A percentile compares a stretch with the other conserved stretches of the same genome.
Conservation (phyloP, 495 filamentous ascomycete genomes). For the Daldinia concentrica region DNA sequence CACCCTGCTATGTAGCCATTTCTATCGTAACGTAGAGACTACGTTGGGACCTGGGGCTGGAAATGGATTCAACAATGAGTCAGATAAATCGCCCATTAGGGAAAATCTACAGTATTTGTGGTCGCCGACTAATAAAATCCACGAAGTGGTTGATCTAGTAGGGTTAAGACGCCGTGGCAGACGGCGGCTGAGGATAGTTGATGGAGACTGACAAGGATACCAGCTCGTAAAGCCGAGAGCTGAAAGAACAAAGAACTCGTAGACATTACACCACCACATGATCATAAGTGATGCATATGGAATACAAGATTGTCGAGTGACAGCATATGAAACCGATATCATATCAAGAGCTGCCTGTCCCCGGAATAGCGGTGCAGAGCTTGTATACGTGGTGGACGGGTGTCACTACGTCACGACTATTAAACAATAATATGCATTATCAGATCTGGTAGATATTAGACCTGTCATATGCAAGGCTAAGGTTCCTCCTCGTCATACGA, state of each 20-base stretch:
- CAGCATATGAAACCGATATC: constrained; percentile 36
- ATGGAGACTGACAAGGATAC: constrained; percentile 13
- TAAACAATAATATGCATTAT: constrained; percentile 21
- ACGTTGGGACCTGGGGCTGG: constrained; percentile 14
- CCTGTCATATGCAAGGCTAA: constrained; percentile 38
- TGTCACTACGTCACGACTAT: constrained; percentile 28
- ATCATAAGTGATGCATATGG: constrained; percentile 2
- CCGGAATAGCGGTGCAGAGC: constrained; percentile 37
- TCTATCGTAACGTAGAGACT: constrained; percentile 9
- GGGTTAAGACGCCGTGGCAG: neutral
- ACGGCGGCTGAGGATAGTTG: constrained; percentile 17
- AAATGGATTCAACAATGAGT: constrained; percentile 6
- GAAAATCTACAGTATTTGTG: constrained; percentile 17
- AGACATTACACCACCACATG: constrained; percentile 20
- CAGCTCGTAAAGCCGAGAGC: constrained; percentile 11
- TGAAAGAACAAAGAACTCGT: constrained; percentile 25
- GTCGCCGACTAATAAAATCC: constrained; percentile 32
- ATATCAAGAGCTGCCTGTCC: constrained; percentile 30
- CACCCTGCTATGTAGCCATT: constrained; percentile 8
- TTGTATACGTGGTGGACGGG: constrained; percentile 24
- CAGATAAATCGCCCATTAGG: neutral
- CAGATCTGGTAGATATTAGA: constrained; percentile 18
- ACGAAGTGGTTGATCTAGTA: neutral
- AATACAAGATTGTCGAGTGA: constrained; percentile 31
- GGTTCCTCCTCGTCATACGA: constrained; percentile 13